These are phyloP conservation scores for Penicillium hesseltinei DNA, from an alignment of 2,329 filamentous ascomycete genomes.

Conservation along the genomic window DNA sequence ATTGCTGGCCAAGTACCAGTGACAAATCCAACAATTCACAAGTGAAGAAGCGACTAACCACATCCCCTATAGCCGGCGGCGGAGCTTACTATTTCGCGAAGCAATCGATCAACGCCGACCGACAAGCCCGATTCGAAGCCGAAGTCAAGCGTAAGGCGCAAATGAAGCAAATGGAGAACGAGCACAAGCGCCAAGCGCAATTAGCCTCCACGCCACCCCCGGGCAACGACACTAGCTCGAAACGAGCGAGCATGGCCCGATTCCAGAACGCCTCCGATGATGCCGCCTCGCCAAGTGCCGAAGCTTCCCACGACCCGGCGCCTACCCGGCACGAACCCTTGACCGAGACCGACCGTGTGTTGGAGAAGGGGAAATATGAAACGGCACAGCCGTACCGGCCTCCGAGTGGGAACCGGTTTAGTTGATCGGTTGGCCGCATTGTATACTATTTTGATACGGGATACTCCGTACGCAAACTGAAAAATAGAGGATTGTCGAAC, in stretches of 20 bases:
- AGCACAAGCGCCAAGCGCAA: conserved; percentile 34
- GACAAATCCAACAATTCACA: too few relatives aligned
- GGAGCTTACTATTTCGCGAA: conserved; percentile 97
- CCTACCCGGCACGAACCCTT: conserved; percentile 77
- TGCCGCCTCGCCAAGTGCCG: conserved; percentile 66
- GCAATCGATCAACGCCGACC: conserved; percentile 87
- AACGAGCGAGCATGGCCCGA: conserved; percentile 35
- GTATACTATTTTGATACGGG: conserved; percentile 6
- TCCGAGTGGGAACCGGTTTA: conserved; percentile 82
- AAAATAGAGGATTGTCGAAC: neutral
- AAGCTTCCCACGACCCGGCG: conserved; percentile 76
- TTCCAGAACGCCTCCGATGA: conserved; percentile 40
- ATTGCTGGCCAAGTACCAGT: neutral
- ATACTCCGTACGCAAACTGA: neutral
- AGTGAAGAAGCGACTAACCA: conserved; percentile 3
- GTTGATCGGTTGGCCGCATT: conserved; percentile 41
- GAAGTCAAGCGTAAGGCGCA: conserved; percentile 59
- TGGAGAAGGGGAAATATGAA: conserved; percentile 90
- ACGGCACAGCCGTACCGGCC: conserved; percentile 70
- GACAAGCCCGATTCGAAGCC: conserved; percentile 67
- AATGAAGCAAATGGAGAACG: conserved; percentile 36
- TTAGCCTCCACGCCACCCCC: conserved; percentile 18
- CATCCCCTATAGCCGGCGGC: conserved; percentile 64
- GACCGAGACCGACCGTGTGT: conserved; percentile 63
- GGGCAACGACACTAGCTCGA: conserved; percentile 31